Evolutionary conservation across 139 green algal genomes (phyloP), one percentile per base, ranked within the genome.

Genomic region (Chlamydomonas schloesseri): DNA sequence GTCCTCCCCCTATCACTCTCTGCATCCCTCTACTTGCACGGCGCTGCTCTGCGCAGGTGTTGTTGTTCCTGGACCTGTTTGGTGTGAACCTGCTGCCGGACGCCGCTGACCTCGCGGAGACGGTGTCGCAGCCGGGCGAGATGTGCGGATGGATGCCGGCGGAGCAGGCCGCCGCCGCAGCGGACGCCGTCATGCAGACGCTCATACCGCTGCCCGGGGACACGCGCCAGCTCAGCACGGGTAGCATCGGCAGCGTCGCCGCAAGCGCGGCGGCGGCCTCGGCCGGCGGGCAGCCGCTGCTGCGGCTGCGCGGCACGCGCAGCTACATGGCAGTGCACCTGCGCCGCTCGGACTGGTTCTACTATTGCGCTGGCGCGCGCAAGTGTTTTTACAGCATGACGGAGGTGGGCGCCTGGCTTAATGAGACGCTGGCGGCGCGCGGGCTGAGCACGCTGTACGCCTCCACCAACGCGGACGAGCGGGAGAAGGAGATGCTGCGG

Each of bases 21-120:
- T n/a, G n/a, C n/a, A n/a, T n/a, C n/a, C n/a, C n/a, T n/a, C n/a
- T n/a, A n/a, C n/a, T n/a, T n/a, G n/a, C n/a, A n/a, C n/a, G n/a
- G n/a, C n/a, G 33, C 17, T 33, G 28, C 34, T 29, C 33, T 8
- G 42, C 42, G 8, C 71, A 79, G 71, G 46, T 87, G 57, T 58
- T 81, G 82, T 33, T 81, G 70, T 81, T 87, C 70, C 57, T 80
- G 70, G 81, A 87, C 71, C 70, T 87, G 28, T 87, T 87, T 36
- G 81, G 81, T 17, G 81, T 87, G 18, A 23, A 65, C 28, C 2
- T 87, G 18, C 10, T 81, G 13, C 20, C 36, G 5, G 28, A 8
- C n/a, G 28, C 11, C 2, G 57, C 50, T 26, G 81, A 87, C 26
- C n/a, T 80, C 9, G 81, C 81, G 50, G 57, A 47, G 28, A 81